phyloP scores from a whole-genome alignment of 768 basidiomycete species.

The Agrocybe pediades region DNA sequence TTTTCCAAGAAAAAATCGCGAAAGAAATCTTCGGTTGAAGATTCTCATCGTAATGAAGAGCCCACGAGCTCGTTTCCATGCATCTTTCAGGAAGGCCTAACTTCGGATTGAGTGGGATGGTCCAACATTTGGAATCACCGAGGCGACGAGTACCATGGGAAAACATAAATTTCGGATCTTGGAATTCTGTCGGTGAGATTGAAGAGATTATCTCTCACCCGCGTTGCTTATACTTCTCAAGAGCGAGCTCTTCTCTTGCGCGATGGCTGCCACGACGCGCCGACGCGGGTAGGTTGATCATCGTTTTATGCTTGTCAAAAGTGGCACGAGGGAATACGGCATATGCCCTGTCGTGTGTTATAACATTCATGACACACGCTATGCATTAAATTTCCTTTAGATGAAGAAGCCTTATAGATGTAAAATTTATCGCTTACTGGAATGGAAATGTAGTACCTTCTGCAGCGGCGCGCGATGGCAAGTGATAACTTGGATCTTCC shows the following conservation, averaged over 20 bases:
- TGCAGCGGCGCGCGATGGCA: constrained; percentile 32
- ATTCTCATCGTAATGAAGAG: background rate
- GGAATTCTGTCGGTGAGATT: background rate
- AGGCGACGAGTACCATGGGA: constrained; percentile 25
- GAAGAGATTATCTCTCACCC: constrained; percentile 31
- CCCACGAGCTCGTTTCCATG: constrained; percentile 10
- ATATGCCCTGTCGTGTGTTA: constrained; percentile 40
- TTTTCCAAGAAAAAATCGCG: background rate
- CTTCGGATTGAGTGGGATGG: constrained; percentile 3
- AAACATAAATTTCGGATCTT: constrained; percentile 19
- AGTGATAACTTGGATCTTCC: constrained; percentile 44
- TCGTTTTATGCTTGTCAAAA: constrained; percentile 26
- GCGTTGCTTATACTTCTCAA: constrained; percentile 33
- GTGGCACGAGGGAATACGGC: constrained; percentile 43
- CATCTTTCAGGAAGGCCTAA: constrained; percentile 9
- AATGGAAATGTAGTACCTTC: constrained; percentile 45
- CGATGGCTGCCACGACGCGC: constrained; percentile 7
- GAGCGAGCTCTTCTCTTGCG: background rate
- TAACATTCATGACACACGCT: constrained; percentile 48
- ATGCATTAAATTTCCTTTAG: background rate
- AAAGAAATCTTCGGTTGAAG: background rate
- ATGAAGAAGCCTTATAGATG: background rate
- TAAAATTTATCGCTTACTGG: constrained; percentile 32
- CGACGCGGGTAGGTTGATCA: background rate
- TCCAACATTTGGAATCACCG: constrained; percentile 30